Conservation (phyloP, 768 basidiomycete species). For the Pleurotus salmoneostramineus region DNA sequence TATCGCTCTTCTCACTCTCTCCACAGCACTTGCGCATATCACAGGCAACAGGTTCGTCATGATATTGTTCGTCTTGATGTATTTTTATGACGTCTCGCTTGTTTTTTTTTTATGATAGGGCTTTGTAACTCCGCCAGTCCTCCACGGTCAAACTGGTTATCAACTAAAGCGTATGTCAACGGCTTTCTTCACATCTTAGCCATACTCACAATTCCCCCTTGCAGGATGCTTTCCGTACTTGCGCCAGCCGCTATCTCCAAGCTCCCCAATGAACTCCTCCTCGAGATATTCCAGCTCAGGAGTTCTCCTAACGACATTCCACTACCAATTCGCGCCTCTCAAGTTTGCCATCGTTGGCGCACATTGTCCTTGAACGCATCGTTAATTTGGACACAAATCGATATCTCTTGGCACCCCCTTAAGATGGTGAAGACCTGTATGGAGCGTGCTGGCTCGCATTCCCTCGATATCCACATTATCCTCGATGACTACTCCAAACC, state of each 20-base stretch:
- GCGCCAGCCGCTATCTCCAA: not conserved
- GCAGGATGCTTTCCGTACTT: not conserved
- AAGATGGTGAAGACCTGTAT: conserved; percentile 2
- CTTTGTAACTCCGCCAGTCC: not conserved
- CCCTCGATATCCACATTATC: conserved; percentile 4
- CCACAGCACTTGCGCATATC: not conserved
- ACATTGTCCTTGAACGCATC: not conserved
- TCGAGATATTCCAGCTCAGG: conserved; percentile 1
- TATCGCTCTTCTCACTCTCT: not conserved
- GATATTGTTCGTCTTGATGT: not conserved
- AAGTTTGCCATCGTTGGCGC: conserved; percentile 4
- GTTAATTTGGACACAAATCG: conserved; percentile 3
- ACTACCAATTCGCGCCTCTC: not conserved
- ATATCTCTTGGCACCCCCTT: conserved; percentile 2
- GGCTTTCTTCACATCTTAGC: not conserved
- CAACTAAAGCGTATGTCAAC: not conserved
- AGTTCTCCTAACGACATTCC: not conserved
- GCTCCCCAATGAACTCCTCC: not conserved
- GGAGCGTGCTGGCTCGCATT: not conserved
- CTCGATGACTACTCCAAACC: conserved; percentile 5
- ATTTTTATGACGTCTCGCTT: not conserved
- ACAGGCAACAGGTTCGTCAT: not conserved
- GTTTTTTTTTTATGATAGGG: not conserved
- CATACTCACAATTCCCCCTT: not conserved
- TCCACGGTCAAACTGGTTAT: not conserved